Evolutionary conservation across 768 basidiomycete species (phyloP).

Genomic region (Lactifluus subvellereus): DNA sequence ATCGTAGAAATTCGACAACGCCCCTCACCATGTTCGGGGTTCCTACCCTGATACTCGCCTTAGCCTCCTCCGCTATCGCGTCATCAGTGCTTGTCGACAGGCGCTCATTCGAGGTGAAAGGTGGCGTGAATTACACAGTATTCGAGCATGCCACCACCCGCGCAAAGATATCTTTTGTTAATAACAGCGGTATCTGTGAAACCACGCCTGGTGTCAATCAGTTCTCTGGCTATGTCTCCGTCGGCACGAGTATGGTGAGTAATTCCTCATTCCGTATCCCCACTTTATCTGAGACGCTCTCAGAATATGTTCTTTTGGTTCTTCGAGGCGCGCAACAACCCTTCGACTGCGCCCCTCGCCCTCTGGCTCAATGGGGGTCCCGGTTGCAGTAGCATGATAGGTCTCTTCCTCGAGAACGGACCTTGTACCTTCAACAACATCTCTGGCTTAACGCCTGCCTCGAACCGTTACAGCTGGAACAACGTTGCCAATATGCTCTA

Average conservation of each 20-base stretch:
- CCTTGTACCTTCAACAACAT: slow-evolving; percentile 18
- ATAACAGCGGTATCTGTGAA: slow-evolving; percentile 5
- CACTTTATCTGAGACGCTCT: not conserved
- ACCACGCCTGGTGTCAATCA: not conserved
- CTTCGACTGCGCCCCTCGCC: not conserved
- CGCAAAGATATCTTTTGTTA: not conserved
- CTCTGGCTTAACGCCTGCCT: not conserved
- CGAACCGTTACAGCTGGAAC: slow-evolving; percentile 17
- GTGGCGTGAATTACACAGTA: not conserved
- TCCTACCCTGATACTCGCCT: not conserved
- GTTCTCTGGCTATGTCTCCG: not conserved
- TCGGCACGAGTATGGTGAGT: not conserved
- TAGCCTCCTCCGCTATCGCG: not conserved
- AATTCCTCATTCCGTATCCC: no score
- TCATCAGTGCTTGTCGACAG: not conserved
- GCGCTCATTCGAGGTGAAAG: not conserved
- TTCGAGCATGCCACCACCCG: not conserved
- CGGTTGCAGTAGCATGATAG: slow-evolving; percentile 5
- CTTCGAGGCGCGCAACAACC: slow-evolving; percentile 9
- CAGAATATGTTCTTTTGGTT: slow-evolving; percentile 11
- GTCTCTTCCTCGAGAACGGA: slow-evolving; percentile 15
- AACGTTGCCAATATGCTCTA: slow-evolving; percentile 23
- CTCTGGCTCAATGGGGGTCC: slow-evolving; percentile 10
- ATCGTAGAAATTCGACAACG: no score
- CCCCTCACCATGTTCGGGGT: not conserved